phyloP scores from a whole-genome alignment of 805 yeast genomes.

The Zygotorulaspora sp. region DNA sequence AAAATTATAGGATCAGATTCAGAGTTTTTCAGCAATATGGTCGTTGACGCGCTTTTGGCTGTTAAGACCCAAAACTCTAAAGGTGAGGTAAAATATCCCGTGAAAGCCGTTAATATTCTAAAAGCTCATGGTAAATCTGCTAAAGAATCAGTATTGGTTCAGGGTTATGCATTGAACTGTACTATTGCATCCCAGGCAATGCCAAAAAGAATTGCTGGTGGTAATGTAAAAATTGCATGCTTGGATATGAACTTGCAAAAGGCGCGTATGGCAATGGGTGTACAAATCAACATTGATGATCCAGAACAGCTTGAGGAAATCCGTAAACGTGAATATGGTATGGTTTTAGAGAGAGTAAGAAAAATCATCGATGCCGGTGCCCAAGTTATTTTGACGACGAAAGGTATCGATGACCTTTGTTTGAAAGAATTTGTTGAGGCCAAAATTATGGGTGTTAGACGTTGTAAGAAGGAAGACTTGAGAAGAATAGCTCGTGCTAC shows the following conservation, averaged over 20 bases:
- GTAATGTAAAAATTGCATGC: conserved; percentile 75
- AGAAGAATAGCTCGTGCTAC: conserved; percentile 97
- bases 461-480: conserved; percentile 94
- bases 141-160: conserved; percentile 75
- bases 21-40: conserved; percentile 83
- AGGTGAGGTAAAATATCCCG: conserved; percentile 90
- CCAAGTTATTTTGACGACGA: conserved; percentile 86
- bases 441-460: conserved; percentile 91
- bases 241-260: conserved; percentile 91
- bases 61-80: conserved; percentile 85
- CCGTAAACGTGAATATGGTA: conserved; percentile 82
- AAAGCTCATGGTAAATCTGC: conserved; percentile 97
- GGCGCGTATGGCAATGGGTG: conserved; percentile 97
- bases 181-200: conserved; percentile 97
- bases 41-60: conserved; percentile 91
- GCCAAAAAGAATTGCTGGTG: conserved; percentile 51
- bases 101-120: conserved; percentile 91
- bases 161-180: conserved; percentile 95
- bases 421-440: conserved; percentile 87
- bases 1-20: conserved; percentile 94
- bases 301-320: conserved; percentile 95
- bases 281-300: conserved; percentile 91
- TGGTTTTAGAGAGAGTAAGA: conserved; percentile 73
- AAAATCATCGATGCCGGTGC: conserved; percentile 87
- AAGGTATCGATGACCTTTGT: conserved; percentile 92